phyloP scores from a whole-genome alignment of 2,329 filamentous ascomycete species.

The Epichloe gansuensis region DNA sequence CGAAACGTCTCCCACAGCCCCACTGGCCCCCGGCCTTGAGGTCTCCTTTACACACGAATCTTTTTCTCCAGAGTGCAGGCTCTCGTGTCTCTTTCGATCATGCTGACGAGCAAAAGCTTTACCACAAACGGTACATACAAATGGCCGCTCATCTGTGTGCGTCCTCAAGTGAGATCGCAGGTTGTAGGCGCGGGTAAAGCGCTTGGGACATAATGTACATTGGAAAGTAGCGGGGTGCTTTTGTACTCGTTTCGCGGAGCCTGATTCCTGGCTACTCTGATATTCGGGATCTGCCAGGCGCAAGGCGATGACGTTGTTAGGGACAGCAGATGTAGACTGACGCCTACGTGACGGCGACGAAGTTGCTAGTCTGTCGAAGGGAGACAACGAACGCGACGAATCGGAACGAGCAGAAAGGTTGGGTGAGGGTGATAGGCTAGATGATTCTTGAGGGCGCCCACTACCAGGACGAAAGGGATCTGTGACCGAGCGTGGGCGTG shows the following conservation, averaged over 20 bases:
- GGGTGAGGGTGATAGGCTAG: conserved; percentile 38
- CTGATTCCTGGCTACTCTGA: conserved; percentile 50
- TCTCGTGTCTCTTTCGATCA: conserved; percentile 93
- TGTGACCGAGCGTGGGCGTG: conserved; percentile 43
- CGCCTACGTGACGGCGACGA: conserved; percentile 28
- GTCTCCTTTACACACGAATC: conserved; percentile 90
- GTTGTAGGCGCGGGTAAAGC: conserved; percentile 94
- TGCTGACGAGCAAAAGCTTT: conserved; percentile 97
- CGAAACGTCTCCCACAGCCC: conserved; percentile 89
- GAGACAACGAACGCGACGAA: conserved; percentile 45
- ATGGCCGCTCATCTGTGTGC: conserved; percentile 92
- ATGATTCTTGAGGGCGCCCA: conserved; percentile 26
- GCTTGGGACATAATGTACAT: conserved; percentile 84
- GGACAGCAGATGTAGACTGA: conserved; percentile 52
- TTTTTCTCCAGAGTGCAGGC: conserved; percentile 92
- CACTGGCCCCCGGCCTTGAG: conserved; percentile 73
- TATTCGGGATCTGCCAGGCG: conserved; percentile 83
- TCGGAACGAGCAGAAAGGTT: conserved; percentile 33
- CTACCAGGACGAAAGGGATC: conserved; percentile 45
- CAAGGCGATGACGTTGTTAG: conserved; percentile 63
- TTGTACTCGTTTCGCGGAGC: conserved; percentile 70
- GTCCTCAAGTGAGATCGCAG: conserved; percentile 88
- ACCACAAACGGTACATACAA: conserved; percentile 91
- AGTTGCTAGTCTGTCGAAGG: conserved; percentile 39
- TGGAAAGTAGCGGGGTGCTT: conserved; percentile 98